Evolutionary conservation across 2,329 filamentous ascomycete genomes (phyloP), one percentile per base, ranked within the genome.

Genomic region (Ophiostoma tasmaniense): DNA sequence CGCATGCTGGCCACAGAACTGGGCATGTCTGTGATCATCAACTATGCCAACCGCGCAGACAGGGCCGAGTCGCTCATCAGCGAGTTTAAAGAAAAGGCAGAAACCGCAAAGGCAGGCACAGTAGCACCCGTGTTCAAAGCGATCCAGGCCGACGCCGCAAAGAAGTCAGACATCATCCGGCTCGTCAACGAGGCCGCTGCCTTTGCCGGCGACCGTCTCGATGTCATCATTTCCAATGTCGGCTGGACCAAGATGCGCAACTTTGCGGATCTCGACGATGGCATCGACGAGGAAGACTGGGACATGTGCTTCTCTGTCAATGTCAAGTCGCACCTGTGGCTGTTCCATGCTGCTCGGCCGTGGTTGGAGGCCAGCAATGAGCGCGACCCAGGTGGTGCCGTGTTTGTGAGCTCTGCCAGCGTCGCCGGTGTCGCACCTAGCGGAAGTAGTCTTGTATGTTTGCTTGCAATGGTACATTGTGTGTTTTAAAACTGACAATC

Each of bases 401-500:
- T 80, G 0, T 90, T 91, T 73, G 82, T 91, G 71, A 86, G 83
- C 1, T 89, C 88, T 0, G 86, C 89, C 0, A 87, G 83, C 64
- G 75, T 90, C 13, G 88, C 89, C 0, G 89, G 88, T 0, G 83
- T 90, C 1, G 86, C 83, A 73, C 83, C 85, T 0, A 85, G 83
- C 71, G 89, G 89, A 0, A 89, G 86, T 71, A 84, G 84, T 7
- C 75, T 89, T 71, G 82, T 84, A 75, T 4, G 73, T 77, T 70
- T 45, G 25, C 30, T n/a, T n/a, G n/a, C n/a, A n/a, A n/a, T n/a
- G n/a, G n/a, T n/a, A n/a, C n/a, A n/a, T n/a, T n/a, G n/a, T n/a
- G n/a, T n/a, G n/a, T n/a, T n/a, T n/a, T n/a, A n/a, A n/a, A n/a
- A n/a, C n/a, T n/a, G n/a, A n/a, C n/a, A n/a, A n/a, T n/a, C 33